Evolutionary conservation across 1,284 basidiomycete species (phyloP), one percentile per base, ranked within the genome.

Genomic region (Pseudozyma hubeiensis): DNA sequence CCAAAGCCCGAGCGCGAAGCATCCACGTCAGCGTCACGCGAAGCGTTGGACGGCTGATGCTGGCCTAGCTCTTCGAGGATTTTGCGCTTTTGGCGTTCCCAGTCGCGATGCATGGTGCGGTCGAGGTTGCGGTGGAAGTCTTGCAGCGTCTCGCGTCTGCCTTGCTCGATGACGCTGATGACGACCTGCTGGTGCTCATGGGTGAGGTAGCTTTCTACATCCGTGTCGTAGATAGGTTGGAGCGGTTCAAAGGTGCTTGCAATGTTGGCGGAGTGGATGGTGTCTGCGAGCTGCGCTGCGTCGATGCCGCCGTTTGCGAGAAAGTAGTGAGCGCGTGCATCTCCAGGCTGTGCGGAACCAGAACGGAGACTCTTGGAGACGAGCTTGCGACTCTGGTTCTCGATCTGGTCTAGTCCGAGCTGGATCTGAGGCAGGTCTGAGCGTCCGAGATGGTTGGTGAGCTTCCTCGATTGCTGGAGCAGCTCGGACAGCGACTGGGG

Each of bases 151-250:
- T 93, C 90, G 65, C 90, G 89, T 49, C 93, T 87, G 5, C 91
- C 91, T 81, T 96, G 92, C 83, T 97, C 94, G 64, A 97, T 95
- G 3, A 93, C 93, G 5, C 92, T 92, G 67, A 97, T 93, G 61
- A 97, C 89, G 71, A 93, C 93, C 84, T 96, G 94, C 85, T 97
- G 94, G 81, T 96, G 93, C 7, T 92, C 91, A 85, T 94, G 92
- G 19, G 92, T 91, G 34, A 96, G 88, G 84, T 92, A 95, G 35
- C 81, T 76, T 53, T 91, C 89, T 47, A 96, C 91, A 82, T 96
- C 93, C 0, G 92, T 95, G 85, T 96, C 93, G 83, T 92, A 91
- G 30, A 96, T 88, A 7, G 93, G 91, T 80, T 94, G 92, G 13
- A 95, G 87, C 0, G 93, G 93, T 37, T 93, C 90, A 84, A 96